Base-by-base conservation (phyloP, 2,329 filamentous ascomycete species). In the Talaromyces sp. region DNA sequence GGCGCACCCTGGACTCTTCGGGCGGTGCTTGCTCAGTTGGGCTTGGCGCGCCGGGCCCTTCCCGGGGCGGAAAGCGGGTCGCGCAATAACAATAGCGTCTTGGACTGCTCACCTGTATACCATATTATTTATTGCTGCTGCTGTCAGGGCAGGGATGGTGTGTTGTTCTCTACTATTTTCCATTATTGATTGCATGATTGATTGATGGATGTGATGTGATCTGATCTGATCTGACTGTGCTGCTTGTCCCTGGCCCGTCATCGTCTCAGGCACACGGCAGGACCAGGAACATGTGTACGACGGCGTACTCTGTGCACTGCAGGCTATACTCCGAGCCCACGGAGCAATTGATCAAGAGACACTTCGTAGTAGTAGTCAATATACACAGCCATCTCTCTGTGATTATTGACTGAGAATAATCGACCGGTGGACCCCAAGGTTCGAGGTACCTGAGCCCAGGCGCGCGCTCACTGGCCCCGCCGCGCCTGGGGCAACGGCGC, bases 61-160 rank as follows among this genome's bases (percentile, higher is more conserved):
- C 33, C 54, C 28, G 22, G 51, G 49, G 58, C 32, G 52, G 54
- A 58, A 58, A 51, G 56, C 58, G 58, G 58, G 58, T 60, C 58
- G 53, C n/a, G 39, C 39, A 44, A 44, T 22, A 19, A 4, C 13
- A 13, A 10, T 44, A 22, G 42, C 42, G 42, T 44, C 7, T 22
- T 22, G 17, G 42, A 44, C 42, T 19, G 42, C 17, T 44, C 42
- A 47, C n/a, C 42, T 22, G 42, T 47, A 36, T 36, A 15, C 13
- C 17, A 5, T 5, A 5, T 15, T 44, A 22, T 44, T 44, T 44
- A 10, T 44, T 22, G 7, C 19, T 19, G 2, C n/a, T 42, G 39
- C 39, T 8, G 30, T 32, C 30, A 32, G 4, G 10, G 33, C 13
- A 15, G 15, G 1, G 1, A 33, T 11, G 13, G 9, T 11, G 3